These are phyloP conservation scores for Crucihimalaya himalaica DNA, from an alignment of 345 rosid genomes.

Conservation along the genomic window DNA sequence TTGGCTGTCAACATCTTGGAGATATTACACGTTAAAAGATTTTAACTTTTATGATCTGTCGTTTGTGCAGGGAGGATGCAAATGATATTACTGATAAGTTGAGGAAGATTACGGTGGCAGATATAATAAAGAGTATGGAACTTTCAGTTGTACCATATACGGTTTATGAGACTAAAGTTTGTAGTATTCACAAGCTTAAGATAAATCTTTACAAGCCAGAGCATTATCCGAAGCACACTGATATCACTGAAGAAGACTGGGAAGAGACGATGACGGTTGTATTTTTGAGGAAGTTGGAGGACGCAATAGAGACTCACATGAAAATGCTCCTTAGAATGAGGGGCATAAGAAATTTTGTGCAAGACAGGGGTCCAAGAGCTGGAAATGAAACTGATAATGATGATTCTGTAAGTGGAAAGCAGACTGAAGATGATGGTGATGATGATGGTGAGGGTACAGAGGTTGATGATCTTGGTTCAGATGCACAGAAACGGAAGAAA, in stretches of 20 bases:
- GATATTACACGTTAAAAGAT: background rate
- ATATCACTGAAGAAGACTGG: constrained; percentile 62
- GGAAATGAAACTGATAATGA: constrained; percentile 52
- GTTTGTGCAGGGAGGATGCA: constrained; percentile 70
- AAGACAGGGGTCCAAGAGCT: constrained; percentile 45
- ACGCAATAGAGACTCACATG: constrained; percentile 77
- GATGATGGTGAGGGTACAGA: constrained; percentile 54
- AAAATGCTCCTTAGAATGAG: constrained; percentile 64
- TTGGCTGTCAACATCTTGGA: constrained; percentile 2
- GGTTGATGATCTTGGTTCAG: constrained; percentile 82
- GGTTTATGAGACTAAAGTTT: constrained; percentile 39
- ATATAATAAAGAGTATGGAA: constrained; percentile 67
- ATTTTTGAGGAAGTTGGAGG: constrained; percentile 86
- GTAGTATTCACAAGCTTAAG: constrained; percentile 77
- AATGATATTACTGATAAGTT: constrained; percentile 65
- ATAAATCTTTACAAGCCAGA: constrained; percentile 69
- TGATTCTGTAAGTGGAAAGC: constrained; percentile 46
- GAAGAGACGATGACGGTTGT: constrained; percentile 51
- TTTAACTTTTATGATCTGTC: constrained; percentile 10
- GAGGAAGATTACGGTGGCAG: constrained; percentile 81
- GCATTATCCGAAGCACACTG: constrained; percentile 53
- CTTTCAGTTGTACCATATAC: constrained; percentile 62
- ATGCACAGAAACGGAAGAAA: constrained; percentile 63
- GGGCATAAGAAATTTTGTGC: constrained; percentile 54
- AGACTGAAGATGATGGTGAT: constrained; percentile 42